Evolutionary conservation across 2,329 filamentous ascomycete genomes (phyloP).

Genomic region (Aspergillus niger): DNA sequence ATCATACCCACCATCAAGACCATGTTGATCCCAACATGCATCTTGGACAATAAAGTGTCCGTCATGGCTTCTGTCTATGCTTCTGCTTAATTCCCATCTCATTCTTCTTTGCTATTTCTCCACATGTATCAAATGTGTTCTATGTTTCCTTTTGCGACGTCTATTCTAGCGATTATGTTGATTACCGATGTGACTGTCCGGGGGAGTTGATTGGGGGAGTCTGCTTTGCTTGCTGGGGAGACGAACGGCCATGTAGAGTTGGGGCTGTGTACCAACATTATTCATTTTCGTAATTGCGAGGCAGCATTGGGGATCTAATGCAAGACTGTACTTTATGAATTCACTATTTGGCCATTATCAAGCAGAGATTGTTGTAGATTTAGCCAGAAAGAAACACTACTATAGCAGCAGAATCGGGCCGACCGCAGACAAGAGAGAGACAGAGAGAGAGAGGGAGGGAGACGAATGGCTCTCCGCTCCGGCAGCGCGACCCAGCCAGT

Average conservation of each 20-base stretch:
- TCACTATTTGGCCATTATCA: not conserved
- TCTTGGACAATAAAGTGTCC: conserved; percentile 28
- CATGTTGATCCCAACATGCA: conserved; percentile 42
- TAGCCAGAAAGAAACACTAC: not conserved
- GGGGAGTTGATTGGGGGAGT: not conserved
- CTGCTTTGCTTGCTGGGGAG: not conserved
- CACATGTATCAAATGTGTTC: conserved; percentile 1
- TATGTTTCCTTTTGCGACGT: not conserved
- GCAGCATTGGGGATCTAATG: not conserved
- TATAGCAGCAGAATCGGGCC: not conserved
- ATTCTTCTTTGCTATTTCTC: not conserved
- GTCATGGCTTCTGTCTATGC: not conserved
- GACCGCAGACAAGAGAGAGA: not conserved
- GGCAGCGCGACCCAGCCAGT: not conserved
- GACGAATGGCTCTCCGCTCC: not conserved
- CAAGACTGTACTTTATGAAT: not conserved
- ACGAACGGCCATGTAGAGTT: conserved; percentile 2
- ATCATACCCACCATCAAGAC: conserved; percentile 30
- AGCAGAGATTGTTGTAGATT: not conserved
- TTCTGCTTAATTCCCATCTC: not conserved
- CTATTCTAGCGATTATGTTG: conserved; percentile 2
- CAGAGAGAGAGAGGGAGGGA: not conserved
- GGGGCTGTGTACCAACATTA: not conserved
- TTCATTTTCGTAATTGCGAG: not conserved
- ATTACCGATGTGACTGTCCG: not conserved